Conservation (phyloP, 225 moss, liverwort and hornwort species). For the Pseudisothecium myosuroides region DNA sequence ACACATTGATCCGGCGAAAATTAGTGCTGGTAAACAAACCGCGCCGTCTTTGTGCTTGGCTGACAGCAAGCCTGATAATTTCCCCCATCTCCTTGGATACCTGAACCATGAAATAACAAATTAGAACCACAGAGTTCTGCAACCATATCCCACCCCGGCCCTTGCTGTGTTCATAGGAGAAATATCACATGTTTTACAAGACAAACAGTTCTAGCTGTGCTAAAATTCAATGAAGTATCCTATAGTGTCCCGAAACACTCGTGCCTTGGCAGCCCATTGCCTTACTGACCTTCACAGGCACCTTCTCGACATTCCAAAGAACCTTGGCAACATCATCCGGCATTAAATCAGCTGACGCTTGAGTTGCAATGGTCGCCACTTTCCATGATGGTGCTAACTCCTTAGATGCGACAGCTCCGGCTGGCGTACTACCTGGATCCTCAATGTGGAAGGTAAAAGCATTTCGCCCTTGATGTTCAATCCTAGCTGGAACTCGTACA, state of each 20-base stretch:
- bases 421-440: slow-evolving; percentile 38
- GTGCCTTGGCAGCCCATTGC: not conserved
- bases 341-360: slow-evolving; percentile 93
- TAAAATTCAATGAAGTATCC: not conserved
- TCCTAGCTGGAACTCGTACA: slow-evolving; percentile 79
- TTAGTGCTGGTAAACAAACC: slow-evolving; percentile 86
- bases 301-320: slow-evolving; percentile 98
- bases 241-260: not conserved
- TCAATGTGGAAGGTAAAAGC: slow-evolving; percentile 86
- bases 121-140: not conserved
- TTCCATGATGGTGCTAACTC: slow-evolving; percentile 83
- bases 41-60: slow-evolving; percentile 94
- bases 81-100: slow-evolving; percentile 99
- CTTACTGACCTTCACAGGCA: slow-evolving; percentile 87
- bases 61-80: slow-evolving; percentile 94
- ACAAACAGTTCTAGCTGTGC: not conserved
- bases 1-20: slow-evolving; percentile 78
- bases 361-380: slow-evolving; percentile 84
- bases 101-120: slow-evolving; percentile 16
- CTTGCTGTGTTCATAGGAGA: not conserved
- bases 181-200: not conserved
- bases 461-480: slow-evolving; percentile 65
- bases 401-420: slow-evolving; percentile 39
- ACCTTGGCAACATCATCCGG: slow-evolving; percentile 99
- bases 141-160: not conserved